These are phyloP conservation scores for Pythium monospermum DNA, from an alignment of 352 stramenopile genomes.

Conservation along the genomic window DNA sequence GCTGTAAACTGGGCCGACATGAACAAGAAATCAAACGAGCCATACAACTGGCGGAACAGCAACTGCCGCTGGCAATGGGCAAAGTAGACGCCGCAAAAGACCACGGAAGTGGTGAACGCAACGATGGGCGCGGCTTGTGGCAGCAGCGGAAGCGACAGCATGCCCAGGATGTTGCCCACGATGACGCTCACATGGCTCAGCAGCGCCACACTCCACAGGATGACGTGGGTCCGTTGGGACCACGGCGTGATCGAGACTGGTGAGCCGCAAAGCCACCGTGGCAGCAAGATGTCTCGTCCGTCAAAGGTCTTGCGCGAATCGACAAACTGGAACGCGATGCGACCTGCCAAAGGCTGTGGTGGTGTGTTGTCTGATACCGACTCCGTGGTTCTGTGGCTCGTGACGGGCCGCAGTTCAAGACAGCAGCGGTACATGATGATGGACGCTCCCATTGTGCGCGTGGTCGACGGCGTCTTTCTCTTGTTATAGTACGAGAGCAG, in stretches of 20 bases:
- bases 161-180: not conserved
- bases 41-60: slow-evolving; percentile 6
- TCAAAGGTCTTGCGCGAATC: too few species aligned
- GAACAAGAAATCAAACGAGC: slow-evolving; percentile 21
- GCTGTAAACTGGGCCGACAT: slow-evolving; percentile 13
- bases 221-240: too few species aligned
- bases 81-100: slow-evolving; percentile 1
- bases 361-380: not conserved
- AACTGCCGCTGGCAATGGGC: slow-evolving; percentile 5
- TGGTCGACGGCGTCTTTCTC: not conserved
- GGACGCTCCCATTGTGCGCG: too few species aligned
- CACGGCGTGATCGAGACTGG: too few species aligned
- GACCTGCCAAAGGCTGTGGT: too few species aligned
- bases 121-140: not conserved
- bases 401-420: not conserved
- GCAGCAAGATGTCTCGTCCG: too few species aligned
- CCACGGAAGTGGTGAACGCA: not conserved
- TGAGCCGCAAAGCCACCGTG: too few species aligned
- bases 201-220: too few species aligned
- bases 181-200: not conserved
- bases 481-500: not conserved
- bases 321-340: slow-evolving; percentile 2
- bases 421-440: slow-evolving; percentile 3
- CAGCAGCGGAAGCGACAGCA: not conserved
- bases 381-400: too few species aligned